Evolutionary conservation across 495 filamentous ascomycete genomes (phyloP).

Genomic region (Aspergillus hancockii): DNA sequence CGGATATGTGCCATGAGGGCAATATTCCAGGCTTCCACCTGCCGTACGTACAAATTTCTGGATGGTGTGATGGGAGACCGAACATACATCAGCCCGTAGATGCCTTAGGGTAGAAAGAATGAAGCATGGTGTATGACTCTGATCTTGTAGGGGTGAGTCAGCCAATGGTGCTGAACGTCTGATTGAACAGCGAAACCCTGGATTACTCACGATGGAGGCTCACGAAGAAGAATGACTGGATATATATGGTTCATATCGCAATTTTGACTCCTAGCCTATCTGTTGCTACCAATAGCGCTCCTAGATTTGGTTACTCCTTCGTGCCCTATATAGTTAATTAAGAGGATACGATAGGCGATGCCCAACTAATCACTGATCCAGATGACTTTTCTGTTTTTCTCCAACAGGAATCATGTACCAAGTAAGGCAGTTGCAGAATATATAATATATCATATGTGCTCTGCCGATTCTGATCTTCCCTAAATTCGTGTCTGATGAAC

Average conservation of each 20-base stretch:
- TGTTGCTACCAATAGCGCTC: slow-evolving; percentile 8
- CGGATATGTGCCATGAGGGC: not conserved
- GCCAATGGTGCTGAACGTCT: slow-evolving; percentile 16
- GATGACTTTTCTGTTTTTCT: slow-evolving; percentile 2
- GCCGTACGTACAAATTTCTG: not conserved
- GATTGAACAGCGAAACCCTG: not conserved
- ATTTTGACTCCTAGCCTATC: not conserved
- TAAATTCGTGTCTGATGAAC: not conserved
- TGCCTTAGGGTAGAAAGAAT: slow-evolving; percentile 1
- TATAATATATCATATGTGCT: slow-evolving; percentile 2
- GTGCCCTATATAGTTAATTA: not conserved
- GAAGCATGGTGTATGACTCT: not conserved
- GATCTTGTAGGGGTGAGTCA: slow-evolving; percentile 4
- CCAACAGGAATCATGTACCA: not conserved
- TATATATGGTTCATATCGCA: not conserved
- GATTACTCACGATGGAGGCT: slow-evolving; percentile 5
- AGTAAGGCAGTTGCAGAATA: slow-evolving; percentile 6
- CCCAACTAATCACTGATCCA: slow-evolving; percentile 18
- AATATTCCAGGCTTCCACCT: not conserved
- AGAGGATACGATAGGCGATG: slow-evolving; percentile 12
- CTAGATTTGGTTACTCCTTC: not conserved
- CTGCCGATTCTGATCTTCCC: not conserved
- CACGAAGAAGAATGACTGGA: slow-evolving; percentile 12
- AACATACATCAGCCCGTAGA: not conserved
- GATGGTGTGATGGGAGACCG: not conserved